A percentile compares a stretch with the other conserved stretches of the same genome.
These are phyloP conservation scores for Scleroderma bovista DNA, from an alignment of 768 basidiomycete genomes.

Conservation along the genomic window DNA sequence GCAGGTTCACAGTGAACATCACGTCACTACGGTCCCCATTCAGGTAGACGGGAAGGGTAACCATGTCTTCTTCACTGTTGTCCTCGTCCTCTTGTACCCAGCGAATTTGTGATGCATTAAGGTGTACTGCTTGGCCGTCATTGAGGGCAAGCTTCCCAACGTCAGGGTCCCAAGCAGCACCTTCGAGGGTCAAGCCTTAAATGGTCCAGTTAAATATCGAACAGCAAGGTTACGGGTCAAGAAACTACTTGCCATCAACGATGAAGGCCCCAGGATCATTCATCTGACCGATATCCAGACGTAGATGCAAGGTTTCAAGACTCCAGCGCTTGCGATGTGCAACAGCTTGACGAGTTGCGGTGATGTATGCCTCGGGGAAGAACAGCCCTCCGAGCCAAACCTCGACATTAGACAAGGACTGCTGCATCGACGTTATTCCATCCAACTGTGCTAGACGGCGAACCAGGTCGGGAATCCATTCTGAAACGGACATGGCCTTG, in stretches of 20 bases:
- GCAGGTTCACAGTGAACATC: constrained; percentile 83
- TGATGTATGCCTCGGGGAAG: constrained; percentile 95
- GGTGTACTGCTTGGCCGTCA: constrained; percentile 72
- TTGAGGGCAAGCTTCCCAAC: constrained; percentile 70
- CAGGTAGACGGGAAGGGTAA: constrained; percentile 89
- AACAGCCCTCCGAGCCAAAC: constrained; percentile 94
- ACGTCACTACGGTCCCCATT: constrained; percentile 87
- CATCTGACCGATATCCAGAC: constrained; percentile 76
- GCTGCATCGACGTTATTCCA: constrained; percentile 45
- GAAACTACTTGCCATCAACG: constrained; percentile 65
- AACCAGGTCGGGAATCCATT: constrained; percentile 80
- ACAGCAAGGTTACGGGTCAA: no score
- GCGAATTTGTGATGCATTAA: constrained; percentile 77
- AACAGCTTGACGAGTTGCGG: constrained; percentile 92
- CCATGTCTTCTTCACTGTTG: constrained; percentile 31
- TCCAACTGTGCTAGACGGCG: constrained; percentile 83
- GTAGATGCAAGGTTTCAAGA: constrained; percentile 77
- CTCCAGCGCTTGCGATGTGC: constrained; percentile 92
- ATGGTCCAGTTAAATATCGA: neutral
- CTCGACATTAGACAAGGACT: constrained; percentile 62
- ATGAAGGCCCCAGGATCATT: constrained; percentile 78
- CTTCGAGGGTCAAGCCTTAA: constrained; percentile 80
- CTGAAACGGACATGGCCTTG: constrained; percentile 73
- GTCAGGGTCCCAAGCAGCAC: constrained; percentile 62
- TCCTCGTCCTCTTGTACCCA: constrained; percentile 68